Base-by-base conservation (phyloP, 495 filamentous ascomycete genomes). In the Hypoxylon lenormandii region DNA sequence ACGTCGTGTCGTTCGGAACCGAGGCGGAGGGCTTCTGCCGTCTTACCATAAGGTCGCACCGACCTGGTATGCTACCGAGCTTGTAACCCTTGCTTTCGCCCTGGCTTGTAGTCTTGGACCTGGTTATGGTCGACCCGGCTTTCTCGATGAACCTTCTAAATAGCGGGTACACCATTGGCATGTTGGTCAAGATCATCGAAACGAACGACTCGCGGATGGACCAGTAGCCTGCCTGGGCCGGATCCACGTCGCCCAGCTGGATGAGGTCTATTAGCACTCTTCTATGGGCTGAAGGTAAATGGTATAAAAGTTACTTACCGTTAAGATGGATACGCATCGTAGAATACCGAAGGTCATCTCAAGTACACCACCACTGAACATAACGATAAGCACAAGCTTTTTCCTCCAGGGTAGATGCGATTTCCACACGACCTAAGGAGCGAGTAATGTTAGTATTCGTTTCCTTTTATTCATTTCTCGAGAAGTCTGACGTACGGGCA, bases 121-220 rank as follows among this genome's bases (percentile, higher is more conserved):
- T 60, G 13, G 36, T 58, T 19, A 47, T n/a, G 23, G 30, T 66
- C 18, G n/a, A n/a, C n/a, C 48, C 50, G 1, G 81, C 76, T 2
- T 80, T 80, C 11, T 76, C 74, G n/a, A 76, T 36, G 15, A 64
- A 60, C 13, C 33, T 48, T 33, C 36, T 59, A 60, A 84, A 68
- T 6, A 87, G 65, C 0, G 86, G 85, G 60, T 86, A 86, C 36
- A 89, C 78, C 83, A 89, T 87, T 5, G 87, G 87, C 18, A 84
- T 72, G 71, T 89, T 89, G 63, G 82, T 83, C 54, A 89, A 81
- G 22, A 88, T 72, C 26, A 88, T 81, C 1, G 84, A 85, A 50
- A 89, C 84, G 65, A 89, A 89, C 36, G 86, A 87, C 65, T 89
- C 87, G 49, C 87, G 86, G 63, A 85, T 83, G 50, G 87, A 85